Evolutionary conservation across 1,284 basidiomycete species (phyloP), one percentile per base, ranked within the genome.

Genomic region (Fistulina hepatica): DNA sequence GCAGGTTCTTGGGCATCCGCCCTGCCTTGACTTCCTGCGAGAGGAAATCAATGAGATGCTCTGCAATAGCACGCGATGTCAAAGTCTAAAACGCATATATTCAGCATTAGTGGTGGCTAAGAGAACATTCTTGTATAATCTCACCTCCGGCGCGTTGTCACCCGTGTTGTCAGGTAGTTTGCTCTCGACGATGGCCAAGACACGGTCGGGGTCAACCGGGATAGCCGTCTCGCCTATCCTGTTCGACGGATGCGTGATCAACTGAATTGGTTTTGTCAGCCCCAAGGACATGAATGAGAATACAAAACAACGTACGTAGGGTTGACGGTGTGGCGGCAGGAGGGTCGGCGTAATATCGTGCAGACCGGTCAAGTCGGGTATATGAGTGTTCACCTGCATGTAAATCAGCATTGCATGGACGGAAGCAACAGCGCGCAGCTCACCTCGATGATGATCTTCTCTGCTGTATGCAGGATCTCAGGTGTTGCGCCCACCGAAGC

Each of bases 401-500:
- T n/a, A n/a, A n/a, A n/a, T n/a, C n/a, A n/a, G n/a, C n/a, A n/a
- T n/a, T n/a, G n/a, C n/a, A n/a, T n/a, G n/a, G n/a, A n/a, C n/a
- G n/a, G n/a, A n/a, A n/a, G n/a, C n/a, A n/a, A n/a, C n/a, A n/a
- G n/a, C n/a, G n/a, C n/a, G n/a, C n/a, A n/a, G n/a, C n/a, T n/a
- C n/a, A n/a, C 11, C 13, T 31, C 28, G 38, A 71, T 63, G 41
- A 71, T 67, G 42, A 72, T 71, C 44, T 64, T 67, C 39, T 70
- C 67, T 1, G 69, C 68, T 11, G 52, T 53, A 41, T 65, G 61
- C 7, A 72, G 43, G 34, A 72, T 69, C 46, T 72, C 69, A 4
- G 68, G 69, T 1, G 65, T 67, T 2, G 69, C 69, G 22, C 69
- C 68, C 12, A 71, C 67, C 2, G 65, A 68, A 4, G 68, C 67